Evolutionary conservation across 805 yeast species (phyloP).

Genomic region (Candida wancherniae): DNA sequence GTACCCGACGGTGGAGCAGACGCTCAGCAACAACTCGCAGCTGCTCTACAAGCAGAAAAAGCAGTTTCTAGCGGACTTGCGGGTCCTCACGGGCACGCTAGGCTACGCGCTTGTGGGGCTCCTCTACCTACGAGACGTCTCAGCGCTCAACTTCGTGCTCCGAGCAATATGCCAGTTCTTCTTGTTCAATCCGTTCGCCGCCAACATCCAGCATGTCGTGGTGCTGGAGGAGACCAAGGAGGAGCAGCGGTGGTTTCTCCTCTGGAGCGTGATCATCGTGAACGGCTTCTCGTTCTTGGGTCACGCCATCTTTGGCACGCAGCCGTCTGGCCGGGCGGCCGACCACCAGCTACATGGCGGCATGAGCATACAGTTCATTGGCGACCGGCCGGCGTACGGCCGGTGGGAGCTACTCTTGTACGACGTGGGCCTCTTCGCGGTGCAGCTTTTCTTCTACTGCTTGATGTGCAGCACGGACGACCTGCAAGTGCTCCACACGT

Average conservation of each 20-base stretch:
- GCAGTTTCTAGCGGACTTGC: constrained; percentile 34
- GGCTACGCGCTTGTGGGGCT: constrained; percentile 35
- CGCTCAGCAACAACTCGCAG: constrained; percentile 36
- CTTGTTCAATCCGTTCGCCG: constrained; percentile 27
- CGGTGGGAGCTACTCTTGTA: constrained; percentile 22
- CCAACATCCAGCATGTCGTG: constrained; percentile 9
- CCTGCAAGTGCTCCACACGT: constrained; percentile 22
- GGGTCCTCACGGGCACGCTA: constrained; percentile 27
- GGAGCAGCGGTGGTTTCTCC: constrained; percentile 24
- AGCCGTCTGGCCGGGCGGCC: constrained; percentile 11
- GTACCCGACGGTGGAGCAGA: constrained; percentile 36
- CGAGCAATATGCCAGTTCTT: constrained; percentile 26
- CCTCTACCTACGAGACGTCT: constrained; percentile 39
- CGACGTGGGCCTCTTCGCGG: constrained; percentile 23
- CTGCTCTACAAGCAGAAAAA: constrained; percentile 40
- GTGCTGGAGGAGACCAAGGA: constrained; percentile 24
- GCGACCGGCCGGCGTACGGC: constrained; percentile 30
- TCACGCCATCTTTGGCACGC: constrained; percentile 28
- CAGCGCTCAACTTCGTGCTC: constrained; percentile 26
- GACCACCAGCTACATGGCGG: constrained; percentile 30
- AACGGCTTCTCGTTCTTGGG: constrained; percentile 21
- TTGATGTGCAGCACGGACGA: constrained; percentile 31
- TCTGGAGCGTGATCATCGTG: constrained; percentile 20
- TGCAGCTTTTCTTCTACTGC: constrained; percentile 30
- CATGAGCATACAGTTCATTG: constrained; percentile 33